Percentiles rank a stretch among this genome's conserved stretches.
Conservation (phyloP, 352 stramenopile species). For the Phytophthora brassicae region DNA sequence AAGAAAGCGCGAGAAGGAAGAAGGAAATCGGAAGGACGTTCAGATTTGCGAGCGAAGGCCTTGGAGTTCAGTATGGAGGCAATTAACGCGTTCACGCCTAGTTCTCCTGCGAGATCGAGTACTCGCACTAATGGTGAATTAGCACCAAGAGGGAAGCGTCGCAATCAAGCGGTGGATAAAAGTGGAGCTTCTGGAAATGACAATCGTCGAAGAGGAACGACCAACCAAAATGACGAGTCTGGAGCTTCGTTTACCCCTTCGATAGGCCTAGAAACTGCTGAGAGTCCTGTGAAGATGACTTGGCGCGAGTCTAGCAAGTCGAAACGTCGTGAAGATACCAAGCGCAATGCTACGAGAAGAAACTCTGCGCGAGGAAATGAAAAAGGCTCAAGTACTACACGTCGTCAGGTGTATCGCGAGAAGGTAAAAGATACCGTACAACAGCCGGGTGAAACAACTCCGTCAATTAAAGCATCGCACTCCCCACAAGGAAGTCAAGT, state of each 20-base stretch:
- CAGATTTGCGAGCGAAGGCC: conserved; percentile 21
- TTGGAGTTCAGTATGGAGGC: conserved; percentile 29
- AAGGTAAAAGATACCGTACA: conserved; percentile 37
- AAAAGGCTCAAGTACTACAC: conserved; percentile 17
- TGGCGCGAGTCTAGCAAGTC: conserved; percentile 9
- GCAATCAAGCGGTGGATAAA: conserved; percentile 16
- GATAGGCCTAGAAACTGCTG: conserved; percentile 18
- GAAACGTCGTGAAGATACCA: conserved; percentile 26
- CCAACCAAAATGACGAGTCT: conserved; percentile 19
- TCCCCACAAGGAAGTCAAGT: conserved; percentile 11
- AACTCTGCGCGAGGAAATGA: conserved; percentile 26
- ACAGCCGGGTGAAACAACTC: conserved; percentile 6
- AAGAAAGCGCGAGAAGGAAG: conserved; percentile 24
- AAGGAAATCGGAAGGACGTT: conserved; percentile 22
- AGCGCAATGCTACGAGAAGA: conserved; percentile 29
- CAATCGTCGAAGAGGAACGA: neutral
- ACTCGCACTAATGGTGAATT: conserved; percentile 8
- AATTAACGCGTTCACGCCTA: conserved; percentile 15
- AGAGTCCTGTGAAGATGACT: conserved; percentile 14
- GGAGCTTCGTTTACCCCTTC: neutral
- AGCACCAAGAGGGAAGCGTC: conserved; percentile 21
- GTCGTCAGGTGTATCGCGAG: conserved; percentile 66
- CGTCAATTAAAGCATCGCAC: neutral
- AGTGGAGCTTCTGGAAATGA: conserved; percentile 12
- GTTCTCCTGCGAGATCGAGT: conserved; percentile 18